phyloP scores from a whole-genome alignment of 192 early-diverging fungal genomes.

The Coemansia sp. region DNA sequence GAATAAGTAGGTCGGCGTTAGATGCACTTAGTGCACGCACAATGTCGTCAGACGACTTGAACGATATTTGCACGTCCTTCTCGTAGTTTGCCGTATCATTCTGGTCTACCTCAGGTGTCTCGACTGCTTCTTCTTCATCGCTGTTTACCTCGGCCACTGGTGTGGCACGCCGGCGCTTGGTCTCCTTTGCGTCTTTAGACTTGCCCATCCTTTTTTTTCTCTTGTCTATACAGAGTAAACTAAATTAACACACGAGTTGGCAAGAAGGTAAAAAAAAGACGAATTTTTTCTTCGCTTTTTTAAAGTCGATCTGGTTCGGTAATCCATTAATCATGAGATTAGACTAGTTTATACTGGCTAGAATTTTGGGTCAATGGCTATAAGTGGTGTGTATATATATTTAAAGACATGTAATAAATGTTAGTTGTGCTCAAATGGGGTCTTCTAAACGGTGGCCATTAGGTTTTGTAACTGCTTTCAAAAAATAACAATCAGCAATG shows the following conservation, averaged over 20 bases:
- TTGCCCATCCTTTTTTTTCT: constrained; percentile 15
- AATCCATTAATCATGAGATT: not conserved
- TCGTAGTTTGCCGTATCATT: constrained; percentile 4
- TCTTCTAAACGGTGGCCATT: not conserved
- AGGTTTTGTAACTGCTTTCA: not conserved
- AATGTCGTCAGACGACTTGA: constrained; percentile 41
- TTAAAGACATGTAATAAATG: not conserved
- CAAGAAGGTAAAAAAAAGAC: not conserved
- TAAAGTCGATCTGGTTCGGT: not conserved
- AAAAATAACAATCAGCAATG: not conserved
- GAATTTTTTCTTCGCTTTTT: not conserved
- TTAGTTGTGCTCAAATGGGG: not conserved
- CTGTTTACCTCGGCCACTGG: not conserved
- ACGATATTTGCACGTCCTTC: constrained; percentile 37
- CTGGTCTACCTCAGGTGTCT: not conserved
- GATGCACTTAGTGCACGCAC: constrained; percentile 24
- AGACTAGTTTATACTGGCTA: too few relatives aligned
- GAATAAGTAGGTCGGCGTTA: constrained; percentile 47
- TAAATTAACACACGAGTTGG: not conserved
- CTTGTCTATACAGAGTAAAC: not conserved
- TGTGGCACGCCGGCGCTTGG: constrained; percentile 10
- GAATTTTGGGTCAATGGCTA: not conserved
- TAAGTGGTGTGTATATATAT: not conserved
- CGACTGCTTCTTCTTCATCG: not conserved
- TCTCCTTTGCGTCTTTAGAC: constrained; percentile 12